Evolutionary conservation across 2,329 filamentous ascomycete species (phyloP).

Genomic region (Esteya vermicola): DNA sequence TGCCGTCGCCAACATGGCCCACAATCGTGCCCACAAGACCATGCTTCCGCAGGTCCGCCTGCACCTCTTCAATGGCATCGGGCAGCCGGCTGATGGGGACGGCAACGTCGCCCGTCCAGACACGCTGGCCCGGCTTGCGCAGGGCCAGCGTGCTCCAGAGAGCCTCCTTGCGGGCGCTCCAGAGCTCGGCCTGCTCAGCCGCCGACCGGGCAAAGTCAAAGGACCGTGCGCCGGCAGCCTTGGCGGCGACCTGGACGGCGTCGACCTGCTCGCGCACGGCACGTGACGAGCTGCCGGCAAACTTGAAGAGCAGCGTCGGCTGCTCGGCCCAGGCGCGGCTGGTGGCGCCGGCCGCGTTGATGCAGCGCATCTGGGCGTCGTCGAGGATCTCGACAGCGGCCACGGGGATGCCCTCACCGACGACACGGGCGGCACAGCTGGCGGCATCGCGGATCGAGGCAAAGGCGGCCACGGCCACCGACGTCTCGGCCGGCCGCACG

Average conservation of each 20-base stretch:
- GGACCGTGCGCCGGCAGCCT: constrained; percentile 43
- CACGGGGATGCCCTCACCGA: constrained; percentile 67
- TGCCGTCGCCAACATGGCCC: constrained; percentile 57
- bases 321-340: constrained; percentile 53
- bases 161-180: constrained; percentile 73
- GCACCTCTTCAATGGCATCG: constrained; percentile 65
- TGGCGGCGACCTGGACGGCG: constrained; percentile 50
- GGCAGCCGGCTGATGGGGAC: constrained; percentile 65
- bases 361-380: constrained; percentile 71
- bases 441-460: constrained; percentile 53
- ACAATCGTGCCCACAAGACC: constrained; percentile 62
- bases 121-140: constrained; percentile 49
- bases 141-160: constrained; percentile 67
- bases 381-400: constrained; percentile 90
- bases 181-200: constrained; percentile 60
- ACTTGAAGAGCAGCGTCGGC: constrained; percentile 77
- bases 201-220: constrained; percentile 65
- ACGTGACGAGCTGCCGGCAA: constrained; percentile 48
- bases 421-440: constrained; percentile 66
- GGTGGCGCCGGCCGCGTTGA: constrained; percentile 53
- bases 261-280: constrained; percentile 68
- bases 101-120: constrained; percentile 80
- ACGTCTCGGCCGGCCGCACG: constrained; percentile 63
- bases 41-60: constrained; percentile 50
- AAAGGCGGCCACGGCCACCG: constrained; percentile 59